Evolutionary conservation across 345 rosid species (phyloP).

Genomic region (Brassica incana): DNA sequence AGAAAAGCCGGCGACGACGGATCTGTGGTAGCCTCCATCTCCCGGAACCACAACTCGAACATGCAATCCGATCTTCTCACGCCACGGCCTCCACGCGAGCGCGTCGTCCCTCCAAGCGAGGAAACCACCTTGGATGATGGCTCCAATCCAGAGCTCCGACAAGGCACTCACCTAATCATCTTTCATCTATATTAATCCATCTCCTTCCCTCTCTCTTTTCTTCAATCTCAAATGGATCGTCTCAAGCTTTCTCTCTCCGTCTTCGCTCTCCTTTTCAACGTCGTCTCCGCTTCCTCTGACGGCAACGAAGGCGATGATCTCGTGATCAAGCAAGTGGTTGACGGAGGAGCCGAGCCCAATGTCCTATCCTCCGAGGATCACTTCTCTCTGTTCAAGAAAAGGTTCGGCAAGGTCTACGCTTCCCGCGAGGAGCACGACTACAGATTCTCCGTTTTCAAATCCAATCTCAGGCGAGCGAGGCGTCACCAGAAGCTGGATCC

Average conservation of each 20-base stretch:
- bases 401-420: conserved; percentile 58
- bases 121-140: no score
- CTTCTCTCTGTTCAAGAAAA: conserved; percentile 72
- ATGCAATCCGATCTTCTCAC: no score
- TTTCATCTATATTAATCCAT: background rate
- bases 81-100: no score
- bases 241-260: conserved; percentile 32
- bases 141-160: no score
- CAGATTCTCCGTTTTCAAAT: conserved; percentile 58
- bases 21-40: no score
- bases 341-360: conserved; percentile 28
- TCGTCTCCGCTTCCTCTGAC: conserved; percentile 40
- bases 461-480: conserved; percentile 65
- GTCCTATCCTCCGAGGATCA: conserved; percentile 59
- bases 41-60: no score
- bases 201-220: background rate
- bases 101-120: no score
- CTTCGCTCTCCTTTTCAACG: conserved; percentile 36
- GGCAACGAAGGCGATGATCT: conserved; percentile 45
- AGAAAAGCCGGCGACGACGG: no score
- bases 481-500: conserved; percentile 84
- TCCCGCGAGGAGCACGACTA: conserved; percentile 73
- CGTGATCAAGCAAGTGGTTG: conserved; percentile 74
- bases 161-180: background rate
- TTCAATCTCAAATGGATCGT: conserved; percentile 44